Evolutionary conservation across 805 yeast genomes (phyloP), one percentile per base, ranked within the genome.

Genomic region (Candida yuanshanica): DNA sequence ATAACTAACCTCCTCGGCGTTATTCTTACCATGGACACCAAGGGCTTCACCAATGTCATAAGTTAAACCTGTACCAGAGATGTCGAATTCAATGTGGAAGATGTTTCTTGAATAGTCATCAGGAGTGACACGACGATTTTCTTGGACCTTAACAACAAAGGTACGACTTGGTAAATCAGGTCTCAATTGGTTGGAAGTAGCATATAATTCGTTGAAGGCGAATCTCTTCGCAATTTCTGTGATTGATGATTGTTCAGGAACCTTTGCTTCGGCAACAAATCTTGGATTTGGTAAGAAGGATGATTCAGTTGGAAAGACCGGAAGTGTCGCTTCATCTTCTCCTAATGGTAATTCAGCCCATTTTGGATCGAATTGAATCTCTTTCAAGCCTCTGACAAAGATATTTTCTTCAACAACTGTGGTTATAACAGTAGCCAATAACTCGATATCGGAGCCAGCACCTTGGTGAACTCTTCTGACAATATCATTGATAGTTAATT

Each of bases 21-120:
- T 74, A 68, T 91, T 91, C 58, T 91, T 81, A 37, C 95, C 96
- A 56, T 91, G 97, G 45, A 91, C 77, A 57, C 98, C 98, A 46
- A 91, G 76, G 17, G 98, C 96, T 71, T 91, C 98, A 61, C 98
- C 98, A 58, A 91, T 88, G 49, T 82, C 93, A 61, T 91, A 91
- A 37, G 79, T 86, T 59, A 91, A 71, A 20, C 95, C 96, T 27
- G 97, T 89, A 39, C 95, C 95, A 35, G 89, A 65, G 58, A 82
- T 77, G 60, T 91, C 98, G 52, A 91, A 88, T 67, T 91, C 98
- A 52, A 91, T 83, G 60, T 91, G 96, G 87, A 91, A 91, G 55
- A 91, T 90, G 66, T 91, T 85, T 69, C 98, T 86, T 47, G 86
- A 87, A 65, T 91, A 91, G 55, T 86, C 90, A 27, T 55, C 58